These are phyloP conservation scores for Bipolaris oryzae DNA, from an alignment of 2,329 filamentous ascomycete genomes.

Conservation along the genomic window DNA sequence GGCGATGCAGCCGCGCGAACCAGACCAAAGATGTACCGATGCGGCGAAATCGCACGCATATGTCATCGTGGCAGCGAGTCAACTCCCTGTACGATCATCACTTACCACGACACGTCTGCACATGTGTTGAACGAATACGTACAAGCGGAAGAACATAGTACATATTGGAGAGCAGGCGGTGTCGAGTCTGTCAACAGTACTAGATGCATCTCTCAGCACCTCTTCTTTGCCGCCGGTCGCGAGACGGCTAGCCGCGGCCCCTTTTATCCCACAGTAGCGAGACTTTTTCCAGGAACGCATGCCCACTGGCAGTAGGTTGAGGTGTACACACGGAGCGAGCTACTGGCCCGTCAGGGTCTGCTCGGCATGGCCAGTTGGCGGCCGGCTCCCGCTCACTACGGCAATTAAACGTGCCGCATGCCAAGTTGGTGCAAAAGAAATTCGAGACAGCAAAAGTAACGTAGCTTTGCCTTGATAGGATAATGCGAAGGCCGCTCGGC, in stretches of 20 bases:
- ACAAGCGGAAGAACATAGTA: not conserved
- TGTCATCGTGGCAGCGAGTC: not conserved
- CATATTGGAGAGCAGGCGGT: not conserved
- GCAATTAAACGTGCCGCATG: not conserved
- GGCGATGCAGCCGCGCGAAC: not conserved
- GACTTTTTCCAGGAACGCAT: too few species aligned
- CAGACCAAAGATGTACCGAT: not conserved
- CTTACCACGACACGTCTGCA: not conserved
- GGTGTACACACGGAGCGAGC: not conserved
- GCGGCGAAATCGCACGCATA: not conserved
- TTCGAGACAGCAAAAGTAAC: not conserved
- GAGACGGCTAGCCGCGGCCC: not conserved
- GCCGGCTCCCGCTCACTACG: not conserved
- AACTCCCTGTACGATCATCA: not conserved
- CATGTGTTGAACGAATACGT: not conserved
- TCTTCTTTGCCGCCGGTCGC: not conserved
- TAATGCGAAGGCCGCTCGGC: not conserved
- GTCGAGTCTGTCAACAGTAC: not conserved
- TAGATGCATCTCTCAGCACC: not conserved
- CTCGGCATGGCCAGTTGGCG: not conserved
- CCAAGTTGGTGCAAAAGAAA: not conserved
- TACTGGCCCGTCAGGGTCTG: not conserved
- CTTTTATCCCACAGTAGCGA: not conserved
- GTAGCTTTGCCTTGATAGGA: not conserved
- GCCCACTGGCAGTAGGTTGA: too few species aligned